Percentiles rank a stretch among this genome's conserved stretches.
Conservation (phyloP, 2,329 filamentous ascomycete species). For the Bipolaris oryzae region DNA sequence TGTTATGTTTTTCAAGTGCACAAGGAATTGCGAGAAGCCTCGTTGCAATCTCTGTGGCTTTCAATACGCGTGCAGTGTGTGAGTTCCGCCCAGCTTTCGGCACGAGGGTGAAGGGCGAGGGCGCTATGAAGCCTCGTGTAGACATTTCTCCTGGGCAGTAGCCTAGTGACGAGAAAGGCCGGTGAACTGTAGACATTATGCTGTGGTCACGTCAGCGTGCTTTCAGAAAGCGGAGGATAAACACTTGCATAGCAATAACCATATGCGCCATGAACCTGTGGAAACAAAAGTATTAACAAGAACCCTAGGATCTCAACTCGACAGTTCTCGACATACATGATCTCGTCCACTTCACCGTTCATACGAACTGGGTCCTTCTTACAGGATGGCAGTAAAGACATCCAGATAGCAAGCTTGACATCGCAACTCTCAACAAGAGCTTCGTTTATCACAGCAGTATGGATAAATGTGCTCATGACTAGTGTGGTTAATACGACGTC, state of each 20-base stretch:
- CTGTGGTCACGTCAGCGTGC: slow-evolving; percentile 18
- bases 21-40: slow-evolving; percentile 75
- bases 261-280: slow-evolving; percentile 77
- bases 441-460: slow-evolving; percentile 30
- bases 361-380: slow-evolving; percentile 73
- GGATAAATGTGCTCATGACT: slow-evolving; percentile 57
- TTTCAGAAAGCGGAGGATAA: neutral
- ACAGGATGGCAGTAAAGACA: slow-evolving; percentile 72
- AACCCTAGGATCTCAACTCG: neutral
- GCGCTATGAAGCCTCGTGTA: slow-evolving; percentile 65
- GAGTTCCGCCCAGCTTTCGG: slow-evolving; percentile 49
- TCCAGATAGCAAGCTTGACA: slow-evolving; percentile 72
- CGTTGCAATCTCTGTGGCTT: slow-evolving; percentile 77
- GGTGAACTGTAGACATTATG: slow-evolving; percentile 48
- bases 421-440: slow-evolving; percentile 72
- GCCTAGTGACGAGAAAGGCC: slow-evolving; percentile 46
- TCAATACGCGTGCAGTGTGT: slow-evolving; percentile 79
- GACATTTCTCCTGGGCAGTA: slow-evolving; percentile 38
- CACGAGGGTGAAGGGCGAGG: slow-evolving; percentile 57
- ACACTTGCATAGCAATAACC: slow-evolving; percentile 61
- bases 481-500: slow-evolving; percentile 3
- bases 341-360: slow-evolving; percentile 76
- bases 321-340: slow-evolving; percentile 59
- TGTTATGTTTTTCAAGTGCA: slow-evolving; percentile 70
- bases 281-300: neutral